phyloP scores from a whole-genome alignment of 1,284 basidiomycete species.

The Neonothopanus nambi region DNA sequence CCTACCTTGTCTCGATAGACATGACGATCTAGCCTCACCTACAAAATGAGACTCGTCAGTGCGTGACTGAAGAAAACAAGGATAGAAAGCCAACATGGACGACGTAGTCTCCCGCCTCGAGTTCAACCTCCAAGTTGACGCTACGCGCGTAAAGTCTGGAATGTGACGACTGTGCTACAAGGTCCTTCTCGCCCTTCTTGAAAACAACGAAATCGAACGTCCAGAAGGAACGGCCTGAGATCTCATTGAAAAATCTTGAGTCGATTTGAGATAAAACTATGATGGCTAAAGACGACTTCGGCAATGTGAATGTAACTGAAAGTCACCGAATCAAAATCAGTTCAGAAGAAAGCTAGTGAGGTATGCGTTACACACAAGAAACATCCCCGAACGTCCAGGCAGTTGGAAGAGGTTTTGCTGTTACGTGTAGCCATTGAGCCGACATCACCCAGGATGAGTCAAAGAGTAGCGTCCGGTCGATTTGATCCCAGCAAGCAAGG shows the following conservation, averaged over 20 bases:
- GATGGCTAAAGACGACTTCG: constrained; percentile 23
- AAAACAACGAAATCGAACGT: constrained; percentile 29
- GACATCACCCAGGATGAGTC: constrained; percentile 50
- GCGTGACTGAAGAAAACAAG: not conserved
- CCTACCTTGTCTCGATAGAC: not conserved
- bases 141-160: constrained; percentile 27
- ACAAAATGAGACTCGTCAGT: not conserved
- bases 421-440: constrained; percentile 47
- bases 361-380: constrained; percentile 37
- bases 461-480: constrained; percentile 49
- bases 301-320: constrained; percentile 33
- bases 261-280: constrained; percentile 29
- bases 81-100: constrained; percentile 11
- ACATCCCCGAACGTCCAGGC: constrained; percentile 51
- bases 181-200: constrained; percentile 26
- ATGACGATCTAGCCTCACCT: constrained; percentile 15
- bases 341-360: not conserved
- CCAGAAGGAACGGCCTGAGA: constrained; percentile 27
- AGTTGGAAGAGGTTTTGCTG: constrained; percentile 33
- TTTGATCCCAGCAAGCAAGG: constrained; percentile 41
- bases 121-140: constrained; percentile 30
- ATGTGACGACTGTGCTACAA: constrained; percentile 26
- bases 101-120: constrained; percentile 29
- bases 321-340: not conserved
- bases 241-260: constrained; percentile 28